Conservation (phyloP, 805 yeast genomes). For the Komagataella phaffii region DNA sequence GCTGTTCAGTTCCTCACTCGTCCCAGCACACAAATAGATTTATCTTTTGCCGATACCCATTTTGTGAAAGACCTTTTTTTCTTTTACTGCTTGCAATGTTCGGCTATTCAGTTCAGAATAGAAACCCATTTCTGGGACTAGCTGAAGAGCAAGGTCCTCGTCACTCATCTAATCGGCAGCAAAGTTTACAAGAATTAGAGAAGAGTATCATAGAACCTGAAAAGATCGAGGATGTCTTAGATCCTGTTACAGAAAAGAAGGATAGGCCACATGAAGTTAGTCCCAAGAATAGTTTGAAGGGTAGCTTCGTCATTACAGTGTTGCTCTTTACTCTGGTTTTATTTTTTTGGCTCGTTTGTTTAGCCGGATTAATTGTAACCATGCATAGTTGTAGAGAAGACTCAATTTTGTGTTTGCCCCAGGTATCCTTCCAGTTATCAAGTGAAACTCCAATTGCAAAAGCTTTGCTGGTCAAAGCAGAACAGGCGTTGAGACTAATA, state of each 20-base stretch:
- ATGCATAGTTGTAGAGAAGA: slow-evolving; percentile 19
- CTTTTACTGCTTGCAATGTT: background rate
- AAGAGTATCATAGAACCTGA: background rate
- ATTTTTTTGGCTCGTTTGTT: background rate
- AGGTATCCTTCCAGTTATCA: slow-evolving; percentile 24
- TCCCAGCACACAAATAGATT: background rate
- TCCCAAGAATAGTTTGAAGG: slow-evolving; percentile 9
- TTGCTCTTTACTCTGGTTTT: slow-evolving; percentile 3
- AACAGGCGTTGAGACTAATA: slow-evolving; percentile 28
- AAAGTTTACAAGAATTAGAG: background rate
- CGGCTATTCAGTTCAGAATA: background rate
- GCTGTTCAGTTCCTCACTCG: background rate
- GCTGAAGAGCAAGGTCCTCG: background rate
- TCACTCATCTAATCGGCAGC: background rate
- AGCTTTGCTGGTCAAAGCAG: slow-evolving; percentile 18
- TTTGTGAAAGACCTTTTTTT: background rate
- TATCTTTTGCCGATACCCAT: background rate
- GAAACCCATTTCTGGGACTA: background rate
- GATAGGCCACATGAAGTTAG: background rate
- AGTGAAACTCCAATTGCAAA: slow-evolving; percentile 22
- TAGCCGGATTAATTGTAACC: slow-evolving; percentile 2
- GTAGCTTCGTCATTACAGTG: slow-evolving; percentile 5
- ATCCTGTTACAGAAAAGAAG: background rate
- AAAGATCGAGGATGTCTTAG: background rate
- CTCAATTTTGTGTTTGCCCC: slow-evolving; percentile 25